These are phyloP conservation scores for Rhizoctonia solani DNA, from an alignment of 1,284 basidiomycete genomes.

Conservation along the genomic window DNA sequence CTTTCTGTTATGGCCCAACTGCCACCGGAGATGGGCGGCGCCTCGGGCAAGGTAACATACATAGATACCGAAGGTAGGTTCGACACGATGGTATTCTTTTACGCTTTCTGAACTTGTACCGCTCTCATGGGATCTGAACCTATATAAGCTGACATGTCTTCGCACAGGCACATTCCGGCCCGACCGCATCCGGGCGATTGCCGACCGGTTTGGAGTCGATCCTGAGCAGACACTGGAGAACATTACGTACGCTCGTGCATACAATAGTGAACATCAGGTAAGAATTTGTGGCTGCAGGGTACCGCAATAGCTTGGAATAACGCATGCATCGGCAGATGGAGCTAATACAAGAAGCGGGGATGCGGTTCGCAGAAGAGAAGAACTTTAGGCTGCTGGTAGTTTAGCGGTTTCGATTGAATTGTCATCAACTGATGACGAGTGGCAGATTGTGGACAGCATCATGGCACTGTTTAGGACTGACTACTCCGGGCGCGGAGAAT, in stretches of 20 bases:
- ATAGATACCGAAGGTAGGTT: slow-evolving; percentile 84
- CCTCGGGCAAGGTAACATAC: slow-evolving; percentile 89
- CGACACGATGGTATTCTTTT: neutral
- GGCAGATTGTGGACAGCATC: slow-evolving; percentile 87
- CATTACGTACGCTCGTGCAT: slow-evolving; percentile 81
- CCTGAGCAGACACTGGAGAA: slow-evolving; percentile 85
- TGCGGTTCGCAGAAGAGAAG: slow-evolving; percentile 81
- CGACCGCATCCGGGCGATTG: slow-evolving; percentile 85
- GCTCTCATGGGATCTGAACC: no score
- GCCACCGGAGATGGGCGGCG: slow-evolving; percentile 86
- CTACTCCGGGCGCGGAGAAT: slow-evolving; percentile 87
- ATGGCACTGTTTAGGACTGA: slow-evolving; percentile 95
- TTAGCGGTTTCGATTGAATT: slow-evolving; percentile 24
- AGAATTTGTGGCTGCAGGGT: neutral
- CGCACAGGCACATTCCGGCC: slow-evolving; percentile 84
- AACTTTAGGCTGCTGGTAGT: slow-evolving; percentile 71
- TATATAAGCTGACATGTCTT: no score
- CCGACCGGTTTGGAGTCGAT: slow-evolving; percentile 89
- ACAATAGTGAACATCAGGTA: slow-evolving; percentile 87
- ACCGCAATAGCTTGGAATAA: neutral
- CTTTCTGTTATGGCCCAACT: slow-evolving; percentile 88
- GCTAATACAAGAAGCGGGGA: slow-evolving; percentile 81
- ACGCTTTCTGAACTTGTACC: neutral
- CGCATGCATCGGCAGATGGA: slow-evolving; percentile 63
- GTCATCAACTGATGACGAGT: neutral